Evolutionary conservation across 495 filamentous ascomycete species (phyloP), one percentile per base, ranked within the genome.

Genomic region (Echria macrotheca): DNA sequence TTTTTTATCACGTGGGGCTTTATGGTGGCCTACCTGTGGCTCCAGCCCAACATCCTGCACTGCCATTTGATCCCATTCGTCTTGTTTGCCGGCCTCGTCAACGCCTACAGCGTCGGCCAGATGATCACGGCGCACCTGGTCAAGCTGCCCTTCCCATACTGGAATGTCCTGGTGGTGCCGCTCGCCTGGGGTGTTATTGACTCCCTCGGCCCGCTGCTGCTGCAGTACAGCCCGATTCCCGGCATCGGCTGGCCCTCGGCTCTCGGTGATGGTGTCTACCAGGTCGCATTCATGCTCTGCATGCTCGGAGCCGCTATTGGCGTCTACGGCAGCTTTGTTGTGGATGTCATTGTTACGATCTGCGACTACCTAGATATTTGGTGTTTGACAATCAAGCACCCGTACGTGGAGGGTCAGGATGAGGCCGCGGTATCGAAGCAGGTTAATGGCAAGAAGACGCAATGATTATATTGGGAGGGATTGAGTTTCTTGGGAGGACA

Each of bases 341-440:
- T 86, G 37, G 93, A 96, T 65, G 88, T 97, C 24, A 94, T 97
- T 53, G 87, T 89, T 9, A 91, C 89, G 19, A 98, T 98, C 58
- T 98, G 93, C 64, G 93, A 97, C 60, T 94, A 95, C 64, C 75
- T 96, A 47, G 93, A 98, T 65, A 98, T 98, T 58, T 96, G 89
- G 87, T 98, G 93, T 60, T 73, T 97, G 67, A 95, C 86, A 0
- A 98, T 98, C 66, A 98, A 98, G 75, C 83, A 91, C 56, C 77
- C 77, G 28, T 78, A 72, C 50, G 71, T 73, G 5, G 72, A 74
- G 59, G 67, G 47, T 4, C 49, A 49, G 15, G 66, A 73, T 39
- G 56, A 59, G 15, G 44, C 49, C 0, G 64, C 59, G 32, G 38
- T 21, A 5, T 38, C 46, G 26, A 36, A 44, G 44, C 52, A 61